Evolutionary conservation across 306 rosid genomes (phyloP).

Genomic region (Quercus suber): DNA sequence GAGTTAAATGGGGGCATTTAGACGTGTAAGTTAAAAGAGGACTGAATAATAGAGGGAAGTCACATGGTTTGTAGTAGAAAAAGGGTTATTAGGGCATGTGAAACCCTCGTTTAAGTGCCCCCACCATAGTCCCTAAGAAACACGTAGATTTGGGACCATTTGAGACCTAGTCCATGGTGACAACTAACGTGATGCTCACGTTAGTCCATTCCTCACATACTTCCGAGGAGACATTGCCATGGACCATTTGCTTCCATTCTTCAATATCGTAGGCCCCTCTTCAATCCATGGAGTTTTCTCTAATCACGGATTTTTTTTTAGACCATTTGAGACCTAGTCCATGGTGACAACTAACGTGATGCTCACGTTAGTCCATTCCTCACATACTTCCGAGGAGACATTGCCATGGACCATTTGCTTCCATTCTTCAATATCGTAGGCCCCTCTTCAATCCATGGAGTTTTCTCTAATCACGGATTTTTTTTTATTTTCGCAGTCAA

Average conservation of each 20-base stretch:
- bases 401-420: constrained; percentile 55
- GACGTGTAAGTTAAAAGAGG: constrained; percentile 20
- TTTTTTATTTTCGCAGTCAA: no score
- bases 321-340: constrained; percentile 43
- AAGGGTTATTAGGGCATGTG: constrained; percentile 73
- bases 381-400: constrained; percentile 51
- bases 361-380: constrained; percentile 59
- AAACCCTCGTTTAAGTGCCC: constrained; percentile 57
- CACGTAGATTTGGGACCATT: constrained; percentile 46
- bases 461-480: not conserved
- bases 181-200: constrained; percentile 81
- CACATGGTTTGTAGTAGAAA: constrained; percentile 77
- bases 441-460: constrained; percentile 17
- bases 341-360: constrained; percentile 74
- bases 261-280: constrained; percentile 48
- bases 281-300: not conserved
- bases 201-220: constrained; percentile 47
- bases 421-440: constrained; percentile 47
- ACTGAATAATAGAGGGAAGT: constrained; percentile 25
- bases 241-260: constrained; percentile 55
- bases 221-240: constrained; percentile 52
- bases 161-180: constrained; percentile 39
- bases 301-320: no score
- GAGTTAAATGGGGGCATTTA: not conserved
- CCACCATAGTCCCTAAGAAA: constrained; percentile 40